Percentiles rank a stretch among this genome's conserved stretches.
Conservation (phyloP, 306 rosid species). For the Ammopiptanthus mongolicus region DNA sequence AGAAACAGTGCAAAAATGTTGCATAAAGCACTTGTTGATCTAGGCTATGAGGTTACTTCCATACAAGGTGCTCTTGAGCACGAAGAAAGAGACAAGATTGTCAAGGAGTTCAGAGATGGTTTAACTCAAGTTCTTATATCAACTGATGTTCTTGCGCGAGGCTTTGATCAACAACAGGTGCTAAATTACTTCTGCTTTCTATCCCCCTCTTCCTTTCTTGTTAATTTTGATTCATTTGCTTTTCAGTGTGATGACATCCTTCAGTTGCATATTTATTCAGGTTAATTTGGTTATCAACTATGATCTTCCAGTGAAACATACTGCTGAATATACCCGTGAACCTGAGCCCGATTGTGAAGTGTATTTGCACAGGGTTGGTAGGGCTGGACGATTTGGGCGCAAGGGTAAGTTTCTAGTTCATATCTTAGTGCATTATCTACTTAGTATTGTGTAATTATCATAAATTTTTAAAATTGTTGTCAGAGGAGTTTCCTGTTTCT, state of each 20-base stretch:
- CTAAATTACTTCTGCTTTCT: not conserved
- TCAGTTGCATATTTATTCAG: slow-evolving; percentile 18
- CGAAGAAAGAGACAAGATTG: slow-evolving; percentile 59
- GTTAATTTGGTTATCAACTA: slow-evolving; percentile 68
- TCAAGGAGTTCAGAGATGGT: slow-evolving; percentile 65
- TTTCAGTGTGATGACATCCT: not conserved
- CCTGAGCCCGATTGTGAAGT: slow-evolving; percentile 68
- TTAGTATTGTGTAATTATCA: not conserved
- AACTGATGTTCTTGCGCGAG: slow-evolving; percentile 73
- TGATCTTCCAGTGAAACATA: slow-evolving; percentile 60
- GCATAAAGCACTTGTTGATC: slow-evolving; percentile 43
- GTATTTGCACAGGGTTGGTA: slow-evolving; percentile 66
- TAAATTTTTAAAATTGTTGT: not conserved
- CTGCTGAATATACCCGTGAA: slow-evolving; percentile 8
- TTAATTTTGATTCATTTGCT: not conserved
- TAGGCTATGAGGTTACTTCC: slow-evolving; percentile 57
- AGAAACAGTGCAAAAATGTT: slow-evolving; percentile 51
- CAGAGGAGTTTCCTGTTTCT: not conserved
- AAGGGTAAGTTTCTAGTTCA: slow-evolving; percentile 48
- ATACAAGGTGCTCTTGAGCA: slow-evolving; percentile 58
- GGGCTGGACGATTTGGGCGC: slow-evolving; percentile 83
- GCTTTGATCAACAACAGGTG: slow-evolving; percentile 82
- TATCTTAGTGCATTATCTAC: not conserved
- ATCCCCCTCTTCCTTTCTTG: not conserved
- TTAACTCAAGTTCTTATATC: slow-evolving; percentile 69